These are phyloP conservation scores for Xylaria sp. DNA, from an alignment of 2,329 filamentous ascomycete genomes.

Conservation along the genomic window DNA sequence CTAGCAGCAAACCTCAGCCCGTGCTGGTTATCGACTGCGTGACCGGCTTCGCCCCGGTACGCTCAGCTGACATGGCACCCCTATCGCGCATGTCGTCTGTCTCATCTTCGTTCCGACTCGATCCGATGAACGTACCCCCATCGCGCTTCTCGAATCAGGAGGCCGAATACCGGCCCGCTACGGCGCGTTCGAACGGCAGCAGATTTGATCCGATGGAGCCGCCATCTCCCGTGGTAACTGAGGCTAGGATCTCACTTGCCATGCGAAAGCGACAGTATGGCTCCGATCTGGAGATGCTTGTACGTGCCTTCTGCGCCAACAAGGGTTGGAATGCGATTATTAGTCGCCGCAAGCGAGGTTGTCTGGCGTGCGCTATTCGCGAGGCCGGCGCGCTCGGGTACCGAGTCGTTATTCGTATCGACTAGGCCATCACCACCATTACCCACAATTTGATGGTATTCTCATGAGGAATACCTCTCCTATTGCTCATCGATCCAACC, in stretches of 20 bases:
- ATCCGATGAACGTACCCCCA: slow-evolving; percentile 22
- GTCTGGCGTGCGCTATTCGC: slow-evolving; percentile 67
- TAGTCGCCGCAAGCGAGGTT: slow-evolving; percentile 61
- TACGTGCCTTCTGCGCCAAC: slow-evolving; percentile 67
- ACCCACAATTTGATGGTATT: background rate
- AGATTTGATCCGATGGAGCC: slow-evolving; percentile 30
- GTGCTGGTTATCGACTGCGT: slow-evolving; percentile 62
- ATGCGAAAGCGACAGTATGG: slow-evolving; percentile 53
- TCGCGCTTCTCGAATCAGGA: slow-evolving; percentile 25
- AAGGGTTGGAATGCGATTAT: slow-evolving; percentile 69
- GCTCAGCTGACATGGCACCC: slow-evolving; percentile 40
- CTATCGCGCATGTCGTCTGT: slow-evolving; percentile 44
- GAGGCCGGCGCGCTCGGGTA: slow-evolving; percentile 68
- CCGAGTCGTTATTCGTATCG: slow-evolving; percentile 59
- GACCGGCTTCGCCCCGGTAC: slow-evolving; percentile 45
- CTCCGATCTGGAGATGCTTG: slow-evolving; percentile 64
- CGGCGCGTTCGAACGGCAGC: slow-evolving; percentile 26
- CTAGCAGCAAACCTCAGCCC: slow-evolving; percentile 31
- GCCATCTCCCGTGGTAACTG: slow-evolving; percentile 25
- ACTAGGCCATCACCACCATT: slow-evolving; percentile 30
- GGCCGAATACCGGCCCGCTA: slow-evolving; percentile 25
- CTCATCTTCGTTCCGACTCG: slow-evolving; percentile 33
- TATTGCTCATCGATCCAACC: background rate
- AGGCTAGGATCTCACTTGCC: slow-evolving; percentile 51
- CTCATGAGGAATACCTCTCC: background rate